Evolutionary conservation across 352 stramenopile species (phyloP), one percentile per base, ranked within the genome.

Genomic region (Phytophthora idaei): DNA sequence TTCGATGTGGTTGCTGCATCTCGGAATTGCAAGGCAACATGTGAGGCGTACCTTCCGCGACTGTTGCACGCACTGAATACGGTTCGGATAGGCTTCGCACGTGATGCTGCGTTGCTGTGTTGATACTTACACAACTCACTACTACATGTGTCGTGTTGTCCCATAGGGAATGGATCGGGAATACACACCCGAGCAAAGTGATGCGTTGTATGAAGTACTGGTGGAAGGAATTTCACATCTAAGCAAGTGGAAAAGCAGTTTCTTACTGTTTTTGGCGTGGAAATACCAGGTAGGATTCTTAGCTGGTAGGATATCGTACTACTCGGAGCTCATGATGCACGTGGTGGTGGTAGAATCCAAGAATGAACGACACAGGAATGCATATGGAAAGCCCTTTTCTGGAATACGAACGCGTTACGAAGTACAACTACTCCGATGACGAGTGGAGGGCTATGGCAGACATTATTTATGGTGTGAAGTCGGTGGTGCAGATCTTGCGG

Each of bases 381-480:
- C 46, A 36, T 6, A 59, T 77, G 50, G 64, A 77, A 27, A 83
- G 64, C 17, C 70, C 77, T 1, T 80, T 71, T 41, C 50, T 83
- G 17, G 76, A 87, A 47, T 97, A 96, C 29, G 87, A 92, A 67
- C 80, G 76, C 2, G 78, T 89, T 14, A 81, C 89, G 4, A 80
- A 80, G 36, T 74, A 92, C 62, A 96, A 94, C 50, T 96, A 90
- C 52, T 81, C 73, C 0, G 42, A 52, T 1, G 64, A 83, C 10
- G 91, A 97, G 57, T 79, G 78, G 36, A 63, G 59, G 15, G 74
- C 81, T 0, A 71, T 97, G 57, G 57, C 82, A 7, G 77, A 92
- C 15, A 58, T 94, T 17, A 72, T 96, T 36, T 80, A 81, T 45
- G 77, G 64, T 34, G 80, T 93, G 47, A 97, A 97, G 55, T 81